Base-by-base conservation (phyloP, 2,329 filamentous ascomycete species). In the Aspergillus nomiae region DNA sequence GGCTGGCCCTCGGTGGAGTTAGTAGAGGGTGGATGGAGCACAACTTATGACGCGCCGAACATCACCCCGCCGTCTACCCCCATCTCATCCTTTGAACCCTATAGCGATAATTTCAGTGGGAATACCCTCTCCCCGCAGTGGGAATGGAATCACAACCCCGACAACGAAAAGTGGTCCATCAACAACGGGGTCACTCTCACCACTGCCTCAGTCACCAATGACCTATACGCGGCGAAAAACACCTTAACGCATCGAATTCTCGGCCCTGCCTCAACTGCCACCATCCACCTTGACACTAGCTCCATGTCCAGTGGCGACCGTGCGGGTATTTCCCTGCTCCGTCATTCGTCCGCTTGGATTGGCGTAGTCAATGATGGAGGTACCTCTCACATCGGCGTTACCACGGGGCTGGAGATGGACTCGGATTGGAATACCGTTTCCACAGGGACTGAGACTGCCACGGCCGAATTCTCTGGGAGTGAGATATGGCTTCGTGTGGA, bases 131-230 rank as follows among this genome's bases (percentile, higher is more conserved):
- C 76, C 8, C 77, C 78, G 0, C 74, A 81, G 2, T 88, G 84
- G 83, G 86, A 88, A 70, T 88, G 86, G 85, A 89, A 88, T 68
- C 86, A 88, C 66, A 87, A 88, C 70, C 86, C 86, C 0, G 84
- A 88, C 60, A 77, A 73, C 0, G 75, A 71, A 11, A 82, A 80
- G 10, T 88, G 74, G 67, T 71, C 68, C 1, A 75, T 86, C 12
- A 71, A 76, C 46, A 74, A 80, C 34, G 82, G 83, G 1, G 68
- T 88, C 2, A 78, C 76, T 0, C 76, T 88, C 1, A 74, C 71
- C 32, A 83, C 85, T 2, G 83, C 82, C 1, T 84, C 81, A 0
- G 79, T 86, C 0, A 88, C 85, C 0, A 72, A 76, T 16, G 85
- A 87, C 66, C 70, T 87, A 2, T 75, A 77, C 75, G 68, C 71